Base-by-base conservation (phyloP, 1,284 basidiomycete genomes). In the Leccinum pachyderme region DNA sequence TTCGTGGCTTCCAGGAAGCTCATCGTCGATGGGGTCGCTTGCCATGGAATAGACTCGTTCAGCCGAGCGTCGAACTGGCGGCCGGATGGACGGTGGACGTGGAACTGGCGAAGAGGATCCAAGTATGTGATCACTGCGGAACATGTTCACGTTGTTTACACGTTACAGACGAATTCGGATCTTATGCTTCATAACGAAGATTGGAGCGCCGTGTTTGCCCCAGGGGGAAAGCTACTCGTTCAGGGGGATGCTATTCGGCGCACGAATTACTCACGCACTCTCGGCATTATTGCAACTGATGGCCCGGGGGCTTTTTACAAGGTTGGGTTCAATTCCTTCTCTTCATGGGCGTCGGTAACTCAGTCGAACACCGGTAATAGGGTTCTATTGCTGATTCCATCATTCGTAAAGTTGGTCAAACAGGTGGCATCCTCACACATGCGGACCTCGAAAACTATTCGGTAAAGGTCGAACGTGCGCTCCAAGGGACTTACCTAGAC, bases 171-270 rank as follows among this genome's bases (percentile, higher is more conserved):
- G 68, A 82, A 75, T 63, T 70, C 80, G 8, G 63, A 74, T 47
- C 77, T 92, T 60, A 91, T 97, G 84, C 75, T 91, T 31, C 75
- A 79, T n/a, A 78, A 86, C 58, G 79, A 85, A 1, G 87, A 93
- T 57, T 98, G 93, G 93, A 77, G 74, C 32, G 73, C 80, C 9
- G 81, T 93, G 43, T 96, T 95, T 69, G 88, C 92, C 11, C 91
- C 91, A 0, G 68, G 80, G n/a, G 93, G 93, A 15, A 69, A 66
- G 32, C 74, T 94, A 32, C 73, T 94, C 39, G 77, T 78, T 44
- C 83, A 88, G 65, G 93, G 93, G 29, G 88, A 96, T 31, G 75
- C 75, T 33, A 86, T 96, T 48, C 75, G 73, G 48, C 78, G 92
- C 15, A 79, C 76, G 18, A 89, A 89, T 62, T 82, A 87, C 55